Evolutionary conservation across 139 green algal genomes (phyloP), one percentile per base, ranked within the genome.

Genomic region (Pleodorina starrii): DNA sequence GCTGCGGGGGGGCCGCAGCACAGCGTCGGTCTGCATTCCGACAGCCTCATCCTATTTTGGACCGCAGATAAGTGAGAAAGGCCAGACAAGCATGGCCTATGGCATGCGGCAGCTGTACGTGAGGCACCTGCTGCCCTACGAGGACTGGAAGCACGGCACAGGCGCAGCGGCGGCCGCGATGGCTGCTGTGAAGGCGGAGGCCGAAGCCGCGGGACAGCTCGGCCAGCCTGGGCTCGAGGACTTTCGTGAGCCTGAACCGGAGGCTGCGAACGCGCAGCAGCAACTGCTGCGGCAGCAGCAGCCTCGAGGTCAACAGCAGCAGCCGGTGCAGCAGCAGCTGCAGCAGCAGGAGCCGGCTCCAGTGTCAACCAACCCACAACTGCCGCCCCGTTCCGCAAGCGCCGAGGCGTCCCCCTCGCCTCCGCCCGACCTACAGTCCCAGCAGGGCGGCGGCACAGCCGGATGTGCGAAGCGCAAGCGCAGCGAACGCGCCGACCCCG

Each of bases 71-170:
- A 25, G 19, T 0, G 81, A 73, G 46, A 83, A 60, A 21, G 69
- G 69, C 36, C 44, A 69, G 42, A 92, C 92, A 57, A 97, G 94
- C 69, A 89, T 91, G 2, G 92, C 95, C 4, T 97, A 96, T 89
- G 86, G 90, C 46, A 76, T 98, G 68, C 93, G 95, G 11, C 88
- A 94, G 78, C 88, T 97, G 12, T 98, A 99, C 88, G 87, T 96
- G 72, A 96, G 94, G 90, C 94, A 96, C 54, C 93, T 99, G 77
- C 89, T 96, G 83, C 71, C 89, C 1, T 99, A 94, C 57, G 95
- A 97, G 85, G 90, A 96, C 38, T 89, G 95, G 44, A 78, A 92
- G 83, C n/a, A 83, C 12, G 83, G 83, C 63, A 60, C 80, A 7
- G 69, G 57, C 46, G 75, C 72, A 44, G 73, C 73, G 23, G 74